Evolutionary conservation across 75 land plant species (phyloP), one percentile per base, ranked within the genome.

Genomic region (Picea glauca): DNA sequence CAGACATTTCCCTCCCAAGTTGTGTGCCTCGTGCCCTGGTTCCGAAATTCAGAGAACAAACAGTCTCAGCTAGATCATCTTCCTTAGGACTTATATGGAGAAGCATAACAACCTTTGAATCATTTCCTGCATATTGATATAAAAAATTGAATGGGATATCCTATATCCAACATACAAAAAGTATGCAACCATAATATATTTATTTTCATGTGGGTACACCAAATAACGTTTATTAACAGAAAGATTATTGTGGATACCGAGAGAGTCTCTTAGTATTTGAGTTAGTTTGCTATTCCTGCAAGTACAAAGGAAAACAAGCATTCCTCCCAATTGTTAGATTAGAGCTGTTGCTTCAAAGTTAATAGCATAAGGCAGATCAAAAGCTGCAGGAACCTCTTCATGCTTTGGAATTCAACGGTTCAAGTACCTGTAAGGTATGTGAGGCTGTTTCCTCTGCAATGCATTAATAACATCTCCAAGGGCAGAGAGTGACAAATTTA

Each of bases 241-340:
- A 21, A 64, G 31, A 67, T 5, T 35, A 65, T 35, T 56, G 60
- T 38, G 30, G 38, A 76, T 84, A 94, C 98, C 98, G 32, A 94
- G 80, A 58, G 91, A 90, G 76, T 92, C 95, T 77, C 87, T 85
- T 62, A 94, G 90, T 80, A 92, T 88, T 84, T 94, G 98, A 46
- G 98, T 94, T 13, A 94, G 91, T 85, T 94, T 94, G 95, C 95
- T 90, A 65, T 94, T 94, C 78, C 98, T 94, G 98, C 81, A 87
- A 85, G 31, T 21, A 13, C 61, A 58, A 35, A 50, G 56, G 11
- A 50, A 50, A 9, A 9, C 56, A 40, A 2, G 4, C 43, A 40
- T 40, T 40, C 43, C 43, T 40, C 3, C 43, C 11, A 50, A 50
- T 50, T 50, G 56, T 50, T 50, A 50, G 1, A 50, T 50, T 9